phyloP scores from a whole-genome alignment of 23 red algal genomes.

The Chondrus crispus region DNA sequence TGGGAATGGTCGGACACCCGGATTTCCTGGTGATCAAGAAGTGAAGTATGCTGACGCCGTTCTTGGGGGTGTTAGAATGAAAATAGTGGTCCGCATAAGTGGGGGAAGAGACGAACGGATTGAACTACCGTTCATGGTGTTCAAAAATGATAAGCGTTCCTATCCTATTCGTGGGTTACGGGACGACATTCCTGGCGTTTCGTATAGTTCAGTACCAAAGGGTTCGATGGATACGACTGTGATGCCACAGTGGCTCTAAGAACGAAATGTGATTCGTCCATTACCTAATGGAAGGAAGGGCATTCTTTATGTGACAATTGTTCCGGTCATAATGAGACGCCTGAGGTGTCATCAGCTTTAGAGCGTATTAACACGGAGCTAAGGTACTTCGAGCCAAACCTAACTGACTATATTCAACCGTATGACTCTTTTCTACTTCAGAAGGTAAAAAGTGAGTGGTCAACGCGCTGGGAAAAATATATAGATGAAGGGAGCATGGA shows the following conservation, averaged over 20 bases:
- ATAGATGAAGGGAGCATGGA: background rate
- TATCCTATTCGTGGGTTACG: conserved; percentile 1
- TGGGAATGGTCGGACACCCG: background rate
- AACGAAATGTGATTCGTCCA: background rate
- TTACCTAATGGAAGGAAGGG: conserved; percentile 2
- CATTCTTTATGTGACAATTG: background rate
- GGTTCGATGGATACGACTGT: background rate
- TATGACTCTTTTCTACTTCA: background rate
- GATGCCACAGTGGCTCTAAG: background rate
- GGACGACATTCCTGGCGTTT: background rate
- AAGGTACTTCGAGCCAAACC: background rate
- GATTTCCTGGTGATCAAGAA: background rate
- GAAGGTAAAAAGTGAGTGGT: background rate
- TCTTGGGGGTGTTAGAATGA: background rate
- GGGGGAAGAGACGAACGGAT: background rate
- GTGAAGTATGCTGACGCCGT: background rate
- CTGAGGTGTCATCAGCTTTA: background rate
- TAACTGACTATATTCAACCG: background rate
- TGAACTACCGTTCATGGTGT: background rate
- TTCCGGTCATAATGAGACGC: background rate
- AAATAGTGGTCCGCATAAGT: background rate
- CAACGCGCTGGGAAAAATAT: background rate
- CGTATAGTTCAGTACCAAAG: background rate
- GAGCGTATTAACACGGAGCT: background rate
- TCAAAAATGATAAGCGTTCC: background rate